Evolutionary conservation across 2,329 filamentous ascomycete species (phyloP).

Genomic region (Periconia macrospinosa): DNA sequence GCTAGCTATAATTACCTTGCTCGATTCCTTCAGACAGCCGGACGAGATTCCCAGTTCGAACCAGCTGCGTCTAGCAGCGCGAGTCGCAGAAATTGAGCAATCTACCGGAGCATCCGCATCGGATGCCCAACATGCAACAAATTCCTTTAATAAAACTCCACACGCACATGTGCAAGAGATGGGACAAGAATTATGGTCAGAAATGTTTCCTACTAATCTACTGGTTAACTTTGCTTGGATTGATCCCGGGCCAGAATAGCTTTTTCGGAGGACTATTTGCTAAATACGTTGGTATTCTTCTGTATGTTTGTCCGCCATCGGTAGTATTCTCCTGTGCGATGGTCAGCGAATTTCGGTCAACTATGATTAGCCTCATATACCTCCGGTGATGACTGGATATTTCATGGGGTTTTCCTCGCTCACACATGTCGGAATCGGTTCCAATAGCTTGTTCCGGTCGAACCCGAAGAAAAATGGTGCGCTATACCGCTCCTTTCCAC

Average conservation of each 20-base stretch:
- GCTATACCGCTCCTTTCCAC: slow-evolving; percentile 44
- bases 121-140: too few relatives aligned
- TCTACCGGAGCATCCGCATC: too few relatives aligned
- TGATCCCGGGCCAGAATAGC: too few relatives aligned
- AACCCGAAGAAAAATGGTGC: slow-evolving; percentile 53
- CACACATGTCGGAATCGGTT: slow-evolving; percentile 43
- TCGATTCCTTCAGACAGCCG: too few relatives aligned
- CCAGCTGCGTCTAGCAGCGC: too few relatives aligned
- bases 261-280: neutral
- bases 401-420: slow-evolving; percentile 30
- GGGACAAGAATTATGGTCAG: too few relatives aligned
- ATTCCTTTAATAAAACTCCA: too few relatives aligned
- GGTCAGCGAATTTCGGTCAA: slow-evolving; percentile 38
- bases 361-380: slow-evolving; percentile 31
- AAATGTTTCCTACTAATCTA: too few relatives aligned
- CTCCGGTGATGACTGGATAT: slow-evolving; percentile 15
- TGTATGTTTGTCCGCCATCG: slow-evolving; percentile 8
- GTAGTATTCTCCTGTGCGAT: slow-evolving; percentile 41
- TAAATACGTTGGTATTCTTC: neutral
- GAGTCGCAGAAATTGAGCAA: too few relatives aligned
- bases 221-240: too few relatives aligned
- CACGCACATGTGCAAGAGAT: too few relatives aligned
- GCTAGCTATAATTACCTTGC: neutral
- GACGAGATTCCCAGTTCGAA: too few relatives aligned
- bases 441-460: slow-evolving; percentile 45